Evolutionary conservation across 257 asterid species (phyloP).

Genomic region (Jacaranda copaia): DNA sequence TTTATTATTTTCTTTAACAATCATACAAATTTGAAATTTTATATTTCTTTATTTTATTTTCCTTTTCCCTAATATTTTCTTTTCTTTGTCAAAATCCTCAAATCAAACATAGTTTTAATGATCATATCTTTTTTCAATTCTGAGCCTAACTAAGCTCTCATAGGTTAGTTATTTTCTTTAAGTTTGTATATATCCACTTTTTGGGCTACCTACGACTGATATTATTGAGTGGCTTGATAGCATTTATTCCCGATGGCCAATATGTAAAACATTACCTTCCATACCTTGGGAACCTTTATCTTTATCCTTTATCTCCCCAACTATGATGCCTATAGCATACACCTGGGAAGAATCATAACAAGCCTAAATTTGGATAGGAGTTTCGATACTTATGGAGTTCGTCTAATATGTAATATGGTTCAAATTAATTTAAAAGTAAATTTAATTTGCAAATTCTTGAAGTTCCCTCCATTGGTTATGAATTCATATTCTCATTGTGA

Average conservation of each 20-base stretch:
- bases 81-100: too few species aligned
- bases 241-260: neutral
- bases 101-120: neutral
- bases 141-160: neutral
- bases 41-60: too few species aligned
- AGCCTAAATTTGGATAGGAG: neutral
- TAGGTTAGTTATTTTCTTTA: neutral
- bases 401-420: too few species aligned
- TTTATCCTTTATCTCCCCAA: neutral
- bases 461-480: too few species aligned
- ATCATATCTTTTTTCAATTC: neutral
- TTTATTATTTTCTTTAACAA: too few species aligned
- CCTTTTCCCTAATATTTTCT: too few species aligned
- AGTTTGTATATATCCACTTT: neutral
- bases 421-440: too few species aligned
- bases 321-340: neutral
- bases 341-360: neutral
- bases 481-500: too few species aligned
- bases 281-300: neutral
- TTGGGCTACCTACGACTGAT: neutral
- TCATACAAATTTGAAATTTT: too few species aligned
- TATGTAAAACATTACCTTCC: neutral
- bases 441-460: too few species aligned
- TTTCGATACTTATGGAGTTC: neutral
- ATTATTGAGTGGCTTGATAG: neutral